These are phyloP conservation scores for Populus ilicifolia DNA, from an alignment of 345 rosid genomes.

Conservation along the genomic window DNA sequence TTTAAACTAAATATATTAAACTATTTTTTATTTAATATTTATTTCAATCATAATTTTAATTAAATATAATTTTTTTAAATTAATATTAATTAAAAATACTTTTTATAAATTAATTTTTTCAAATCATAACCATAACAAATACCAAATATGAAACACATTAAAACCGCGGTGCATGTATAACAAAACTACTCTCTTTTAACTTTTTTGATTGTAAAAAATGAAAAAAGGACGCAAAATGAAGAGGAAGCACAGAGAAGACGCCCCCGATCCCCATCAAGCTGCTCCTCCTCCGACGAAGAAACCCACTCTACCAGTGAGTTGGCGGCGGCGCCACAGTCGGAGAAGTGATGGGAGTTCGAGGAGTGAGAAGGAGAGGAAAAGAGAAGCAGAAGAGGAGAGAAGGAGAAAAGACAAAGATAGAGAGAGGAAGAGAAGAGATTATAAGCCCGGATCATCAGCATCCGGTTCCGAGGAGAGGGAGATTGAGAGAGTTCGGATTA, in stretches of 20 bases:
- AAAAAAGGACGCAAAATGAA: constrained; percentile 25
- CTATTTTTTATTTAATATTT: too few species aligned
- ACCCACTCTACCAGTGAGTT: constrained; percentile 43
- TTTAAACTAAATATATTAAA: too few species aligned
- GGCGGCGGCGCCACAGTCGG: constrained; percentile 28
- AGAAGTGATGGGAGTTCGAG: constrained; percentile 43
- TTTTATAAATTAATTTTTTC: too few species aligned
- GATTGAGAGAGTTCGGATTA: constrained; percentile 22
- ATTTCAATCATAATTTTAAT: too few species aligned
- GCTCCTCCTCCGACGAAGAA: constrained; percentile 36
- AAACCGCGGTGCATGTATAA: too few species aligned
- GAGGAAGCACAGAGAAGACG: constrained; percentile 38
- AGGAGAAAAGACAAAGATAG: constrained; percentile 35
- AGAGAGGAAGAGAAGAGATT: constrained; percentile 35
- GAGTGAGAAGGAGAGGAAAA: constrained; percentile 51
- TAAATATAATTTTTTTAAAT: too few species aligned
- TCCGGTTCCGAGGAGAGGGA: constrained; percentile 35
- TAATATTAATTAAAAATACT: too few species aligned
- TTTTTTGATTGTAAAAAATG: background rate
- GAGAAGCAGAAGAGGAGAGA: constrained; percentile 36
- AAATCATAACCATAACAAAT: too few species aligned
- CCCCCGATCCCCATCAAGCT: constrained; percentile 33
- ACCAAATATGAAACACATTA: too few species aligned
- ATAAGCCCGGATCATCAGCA: constrained; percentile 26
- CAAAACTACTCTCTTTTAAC: background rate